A percentile compares a stretch with the other conserved stretches of the same genome.
These are phyloP conservation scores for Dicorynia guianensis DNA, from an alignment of 306 rosid species.

Conservation along the genomic window DNA sequence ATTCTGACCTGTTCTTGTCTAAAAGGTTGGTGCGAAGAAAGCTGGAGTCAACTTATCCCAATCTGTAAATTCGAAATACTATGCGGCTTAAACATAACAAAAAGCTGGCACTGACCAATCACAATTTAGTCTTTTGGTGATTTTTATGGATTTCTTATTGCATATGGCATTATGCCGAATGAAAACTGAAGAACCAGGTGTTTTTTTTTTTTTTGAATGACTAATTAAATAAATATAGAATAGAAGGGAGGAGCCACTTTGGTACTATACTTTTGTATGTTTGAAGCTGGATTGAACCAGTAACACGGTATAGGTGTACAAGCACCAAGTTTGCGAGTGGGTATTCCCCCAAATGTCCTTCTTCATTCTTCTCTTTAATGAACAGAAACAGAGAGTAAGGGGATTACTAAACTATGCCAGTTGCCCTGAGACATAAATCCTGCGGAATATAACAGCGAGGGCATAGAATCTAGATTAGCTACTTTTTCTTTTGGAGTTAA, in stretches of 20 bases:
- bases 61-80: constrained; percentile 63
- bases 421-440: too few relatives aligned
- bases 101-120: constrained; percentile 28
- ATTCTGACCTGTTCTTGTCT: constrained; percentile 40
- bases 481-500: too few relatives aligned
- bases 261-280: background rate
- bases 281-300: background rate
- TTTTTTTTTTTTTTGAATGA: too few relatives aligned
- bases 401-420: too few relatives aligned
- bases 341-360: too few relatives aligned
- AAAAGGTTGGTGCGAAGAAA: constrained; percentile 47
- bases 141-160: background rate
- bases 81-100: constrained; percentile 24
- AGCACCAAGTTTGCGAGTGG: too few relatives aligned
- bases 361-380: too few relatives aligned
- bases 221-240: background rate
- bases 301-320: too few relatives aligned
- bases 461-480: too few relatives aligned
- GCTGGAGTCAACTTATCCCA: constrained; percentile 41
- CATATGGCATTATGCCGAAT: background rate
- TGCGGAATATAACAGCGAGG: too few relatives aligned
- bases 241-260: background rate
- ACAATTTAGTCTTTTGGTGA: background rate
- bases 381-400: too few relatives aligned
- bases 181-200: background rate